phyloP scores from a whole-genome alignment of 768 basidiomycete genomes.

The Boletus speciosus region DNA sequence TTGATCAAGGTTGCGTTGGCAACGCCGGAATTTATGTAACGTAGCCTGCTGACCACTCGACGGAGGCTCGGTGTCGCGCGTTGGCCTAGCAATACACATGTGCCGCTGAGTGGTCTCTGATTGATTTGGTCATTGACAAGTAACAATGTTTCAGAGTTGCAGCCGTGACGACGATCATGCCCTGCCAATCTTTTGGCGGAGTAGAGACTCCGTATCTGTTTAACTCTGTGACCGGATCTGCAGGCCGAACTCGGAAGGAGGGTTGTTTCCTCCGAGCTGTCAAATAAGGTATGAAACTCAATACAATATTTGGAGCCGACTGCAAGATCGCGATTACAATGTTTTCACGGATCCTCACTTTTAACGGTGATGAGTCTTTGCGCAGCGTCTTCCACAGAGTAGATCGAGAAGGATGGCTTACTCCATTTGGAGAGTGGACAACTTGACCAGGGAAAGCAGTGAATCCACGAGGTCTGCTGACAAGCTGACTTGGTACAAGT shows the following conservation, averaged over 20 bases:
- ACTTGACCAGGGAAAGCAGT: too few species aligned
- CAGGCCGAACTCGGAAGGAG: not conserved
- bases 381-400: too few species aligned
- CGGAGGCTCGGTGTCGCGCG: not conserved
- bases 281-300: not conserved
- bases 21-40: not conserved
- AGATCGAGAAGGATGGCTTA: too few species aligned
- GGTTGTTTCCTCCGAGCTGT: not conserved
- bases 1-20: constrained; percentile 11
- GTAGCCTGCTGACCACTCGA: not conserved
- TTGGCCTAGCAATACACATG: not conserved
- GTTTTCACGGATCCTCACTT: too few species aligned
- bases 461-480: not conserved
- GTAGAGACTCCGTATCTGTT: not conserved
- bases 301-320: not conserved
- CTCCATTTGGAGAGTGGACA: too few species aligned
- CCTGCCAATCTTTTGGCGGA: not conserved
- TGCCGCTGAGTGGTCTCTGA: not conserved
- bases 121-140: not conserved
- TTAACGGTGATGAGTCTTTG: too few species aligned
- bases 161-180: not conserved
- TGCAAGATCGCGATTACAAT: not conserved
- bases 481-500: too few species aligned
- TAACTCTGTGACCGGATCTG: not conserved
- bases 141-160: not conserved